These are phyloP conservation scores for Pascua sp. DNA, from an alignment of 1,284 basidiomycete species.

Conservation along the genomic window DNA sequence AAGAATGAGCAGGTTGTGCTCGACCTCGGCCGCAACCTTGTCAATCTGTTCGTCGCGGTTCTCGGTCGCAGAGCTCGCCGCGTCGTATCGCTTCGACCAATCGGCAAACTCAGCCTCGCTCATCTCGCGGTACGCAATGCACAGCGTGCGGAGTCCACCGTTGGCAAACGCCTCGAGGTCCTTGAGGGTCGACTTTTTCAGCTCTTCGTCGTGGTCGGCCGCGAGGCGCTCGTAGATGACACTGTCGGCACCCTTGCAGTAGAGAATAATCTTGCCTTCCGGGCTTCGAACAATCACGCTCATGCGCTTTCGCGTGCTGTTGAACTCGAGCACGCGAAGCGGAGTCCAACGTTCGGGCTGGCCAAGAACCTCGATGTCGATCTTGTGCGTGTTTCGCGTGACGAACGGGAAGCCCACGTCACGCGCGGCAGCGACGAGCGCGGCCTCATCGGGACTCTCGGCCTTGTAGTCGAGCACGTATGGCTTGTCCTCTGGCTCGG, in stretches of 20 bases:
- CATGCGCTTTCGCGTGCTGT: slow-evolving; percentile 90
- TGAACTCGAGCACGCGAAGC: slow-evolving; percentile 85
- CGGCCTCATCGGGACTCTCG: slow-evolving; percentile 85
- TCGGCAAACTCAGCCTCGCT: slow-evolving; percentile 75
- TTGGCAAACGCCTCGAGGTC: slow-evolving; percentile 95
- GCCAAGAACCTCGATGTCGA: slow-evolving; percentile 91
- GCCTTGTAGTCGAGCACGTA: slow-evolving; percentile 85
- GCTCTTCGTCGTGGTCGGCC: slow-evolving; percentile 64
- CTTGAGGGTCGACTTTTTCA: slow-evolving; percentile 73
- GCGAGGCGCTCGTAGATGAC: slow-evolving; percentile 85
- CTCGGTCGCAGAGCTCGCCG: slow-evolving; percentile 67
- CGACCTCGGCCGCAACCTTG: slow-evolving; percentile 76
- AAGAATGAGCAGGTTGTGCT: slow-evolving; percentile 74
- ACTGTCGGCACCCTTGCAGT: slow-evolving; percentile 95
- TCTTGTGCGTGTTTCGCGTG: slow-evolving; percentile 64
- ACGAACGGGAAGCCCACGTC: slow-evolving; percentile 93
- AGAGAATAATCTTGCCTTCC: slow-evolving; percentile 74
- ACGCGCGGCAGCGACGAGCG: slow-evolving; percentile 83
- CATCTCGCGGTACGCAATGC: slow-evolving; percentile 78
- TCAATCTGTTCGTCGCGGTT: slow-evolving; percentile 89
- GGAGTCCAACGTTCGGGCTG: slow-evolving; percentile 76
- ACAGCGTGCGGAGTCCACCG: slow-evolving; percentile 83
- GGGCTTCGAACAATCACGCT: slow-evolving; percentile 80
- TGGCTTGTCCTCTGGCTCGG: slow-evolving; percentile 63
- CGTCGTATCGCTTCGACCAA: slow-evolving; percentile 80